These are phyloP conservation scores for Ustilago xerochloae DNA, from an alignment of 1,284 basidiomycete species.

Conservation along the genomic window DNA sequence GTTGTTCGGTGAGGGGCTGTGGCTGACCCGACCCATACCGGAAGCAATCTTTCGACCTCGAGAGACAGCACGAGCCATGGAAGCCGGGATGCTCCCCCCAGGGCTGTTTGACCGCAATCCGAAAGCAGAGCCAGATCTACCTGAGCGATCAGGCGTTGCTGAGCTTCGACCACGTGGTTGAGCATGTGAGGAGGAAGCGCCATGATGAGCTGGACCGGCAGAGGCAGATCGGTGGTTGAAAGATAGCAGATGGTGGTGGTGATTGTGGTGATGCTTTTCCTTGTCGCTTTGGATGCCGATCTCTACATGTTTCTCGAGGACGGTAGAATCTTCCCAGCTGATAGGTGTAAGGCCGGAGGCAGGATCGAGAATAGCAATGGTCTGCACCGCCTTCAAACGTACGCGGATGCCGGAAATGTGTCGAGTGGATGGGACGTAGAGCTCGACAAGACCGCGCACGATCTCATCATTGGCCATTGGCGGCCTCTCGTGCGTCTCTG, in stretches of 20 bases:
- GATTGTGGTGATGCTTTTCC: conserved; percentile 29
- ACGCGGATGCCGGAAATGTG: conserved; percentile 65
- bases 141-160: conserved; percentile 36
- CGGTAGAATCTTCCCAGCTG: conserved; percentile 63
- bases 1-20: conserved; percentile 48
- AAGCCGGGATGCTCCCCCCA: conserved; percentile 47
- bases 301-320: conserved; percentile 64
- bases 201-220: conserved; percentile 15
- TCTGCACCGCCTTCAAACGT: conserved; percentile 62
- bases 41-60: conserved; percentile 47
- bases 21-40: conserved; percentile 46
- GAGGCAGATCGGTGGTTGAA: conserved; percentile 41
- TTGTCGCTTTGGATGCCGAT: conserved; percentile 59
- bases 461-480: conserved; percentile 65
- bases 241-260: conserved; percentile 19
- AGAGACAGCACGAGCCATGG: conserved; percentile 54
- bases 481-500: conserved; percentile 53
- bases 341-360: conserved; percentile 52
- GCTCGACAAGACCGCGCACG: conserved; percentile 65
- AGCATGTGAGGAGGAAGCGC: conserved; percentile 18
- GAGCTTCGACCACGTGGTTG: conserved; percentile 34
- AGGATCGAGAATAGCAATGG: conserved; percentile 62
- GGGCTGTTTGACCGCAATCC: conserved; percentile 42
- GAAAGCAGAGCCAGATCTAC: conserved; percentile 46
- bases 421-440: conserved; percentile 61